Percentiles rank a stretch among this genome's conserved stretches.
These are phyloP conservation scores for Wickerhamomyces kurtzmanii DNA, from an alignment of 805 yeast genomes.

Conservation along the genomic window DNA sequence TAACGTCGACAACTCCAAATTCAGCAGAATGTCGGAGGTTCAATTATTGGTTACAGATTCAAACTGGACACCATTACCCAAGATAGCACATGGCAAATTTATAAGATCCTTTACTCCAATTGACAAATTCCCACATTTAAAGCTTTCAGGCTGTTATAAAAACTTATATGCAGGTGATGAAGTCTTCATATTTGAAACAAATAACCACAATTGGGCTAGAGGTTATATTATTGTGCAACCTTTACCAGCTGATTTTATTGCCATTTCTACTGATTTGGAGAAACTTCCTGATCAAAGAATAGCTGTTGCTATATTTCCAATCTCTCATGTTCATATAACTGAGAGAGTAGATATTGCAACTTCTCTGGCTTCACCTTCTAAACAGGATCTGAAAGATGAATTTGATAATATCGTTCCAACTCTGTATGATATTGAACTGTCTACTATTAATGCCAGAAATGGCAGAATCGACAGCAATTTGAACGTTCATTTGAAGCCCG, in stretches of 20 bases:
- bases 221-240: slow-evolving; percentile 68
- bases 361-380: slow-evolving; percentile 20
- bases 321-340: slow-evolving; percentile 37
- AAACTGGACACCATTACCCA: slow-evolving; percentile 40
- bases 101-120: slow-evolving; percentile 36
- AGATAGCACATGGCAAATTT: slow-evolving; percentile 32
- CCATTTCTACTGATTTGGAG: slow-evolving; percentile 46
- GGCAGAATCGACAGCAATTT: slow-evolving; percentile 14
- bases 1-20: no score
- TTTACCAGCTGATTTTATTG: slow-evolving; percentile 58
- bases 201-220: slow-evolving; percentile 61
- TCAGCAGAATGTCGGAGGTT: no score
- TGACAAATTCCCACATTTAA: slow-evolving; percentile 24
- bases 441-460: slow-evolving; percentile 19
- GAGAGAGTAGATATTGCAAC: slow-evolving; percentile 30
- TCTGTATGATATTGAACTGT: slow-evolving; percentile 22
- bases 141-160: slow-evolving; percentile 26
- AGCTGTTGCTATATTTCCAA: slow-evolving; percentile 52
- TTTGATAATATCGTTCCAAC: slow-evolving; percentile 20
- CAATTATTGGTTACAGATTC: slow-evolving; percentile 2
- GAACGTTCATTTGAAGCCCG: slow-evolving; percentile 31
- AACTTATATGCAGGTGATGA: slow-evolving; percentile 72
- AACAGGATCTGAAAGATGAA: slow-evolving; percentile 15
- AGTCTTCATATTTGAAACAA: slow-evolving; percentile 60
- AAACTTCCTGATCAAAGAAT: slow-evolving; percentile 49